These are phyloP conservation scores for Collybia nuda DNA, from an alignment of 768 basidiomycete species.

Conservation along the genomic window DNA sequence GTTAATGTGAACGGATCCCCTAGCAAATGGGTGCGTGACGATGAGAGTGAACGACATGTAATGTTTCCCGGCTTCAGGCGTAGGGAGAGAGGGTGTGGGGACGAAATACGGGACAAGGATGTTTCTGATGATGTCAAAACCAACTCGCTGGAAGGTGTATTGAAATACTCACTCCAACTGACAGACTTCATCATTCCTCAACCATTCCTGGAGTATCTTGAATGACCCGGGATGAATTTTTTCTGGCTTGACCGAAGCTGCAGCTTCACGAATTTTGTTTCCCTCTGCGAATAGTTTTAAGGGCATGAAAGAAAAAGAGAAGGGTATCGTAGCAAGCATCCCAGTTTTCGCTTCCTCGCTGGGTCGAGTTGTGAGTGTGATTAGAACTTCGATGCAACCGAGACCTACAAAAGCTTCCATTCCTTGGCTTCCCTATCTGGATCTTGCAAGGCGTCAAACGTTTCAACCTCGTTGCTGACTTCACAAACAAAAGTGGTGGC, in stretches of 20 bases:
- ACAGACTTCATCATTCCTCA: background rate
- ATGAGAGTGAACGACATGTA: conserved; percentile 17
- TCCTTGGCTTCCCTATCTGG: conserved; percentile 1
- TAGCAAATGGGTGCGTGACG: conserved; percentile 34
- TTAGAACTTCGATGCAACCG: background rate
- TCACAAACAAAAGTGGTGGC: background rate
- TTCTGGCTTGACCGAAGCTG: background rate
- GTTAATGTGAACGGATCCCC: conserved; percentile 34
- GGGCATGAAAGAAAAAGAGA: background rate
- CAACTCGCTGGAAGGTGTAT: background rate
- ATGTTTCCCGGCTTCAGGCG: conserved; percentile 15
- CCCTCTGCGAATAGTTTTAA: background rate
- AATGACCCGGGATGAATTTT: background rate
- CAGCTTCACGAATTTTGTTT: background rate
- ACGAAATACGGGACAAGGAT: background rate
- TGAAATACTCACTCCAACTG: conserved; percentile 1
- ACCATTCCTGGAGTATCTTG: background rate
- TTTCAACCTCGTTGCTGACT: background rate
- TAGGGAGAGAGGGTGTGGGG: background rate
- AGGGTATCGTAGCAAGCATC: background rate
- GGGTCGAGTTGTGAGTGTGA: background rate
- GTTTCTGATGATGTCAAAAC: background rate
- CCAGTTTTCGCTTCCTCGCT: conserved; percentile 1
- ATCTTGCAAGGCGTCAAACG: background rate
- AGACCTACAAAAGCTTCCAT: background rate